These are phyloP conservation scores for Globisporangium mamillatum DNA, from an alignment of 352 stramenopile genomes.

Conservation along the genomic window DNA sequence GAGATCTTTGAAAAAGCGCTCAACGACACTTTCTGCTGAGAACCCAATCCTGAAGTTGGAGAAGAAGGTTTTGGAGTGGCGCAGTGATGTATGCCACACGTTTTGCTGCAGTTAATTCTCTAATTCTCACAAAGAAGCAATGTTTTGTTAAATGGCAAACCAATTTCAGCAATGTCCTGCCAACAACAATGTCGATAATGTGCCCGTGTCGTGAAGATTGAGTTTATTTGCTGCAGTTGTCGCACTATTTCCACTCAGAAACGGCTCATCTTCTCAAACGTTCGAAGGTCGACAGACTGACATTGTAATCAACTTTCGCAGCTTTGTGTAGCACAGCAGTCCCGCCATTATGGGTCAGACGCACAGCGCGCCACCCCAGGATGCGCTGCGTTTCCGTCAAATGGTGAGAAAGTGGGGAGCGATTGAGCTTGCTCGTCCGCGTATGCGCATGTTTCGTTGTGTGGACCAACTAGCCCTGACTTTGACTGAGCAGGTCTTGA, in stretches of 20 bases:
- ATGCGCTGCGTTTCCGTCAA: constrained; percentile 54
- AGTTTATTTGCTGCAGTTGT: neutral
- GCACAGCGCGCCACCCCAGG: constrained; percentile 46
- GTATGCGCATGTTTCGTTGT: constrained; percentile 7
- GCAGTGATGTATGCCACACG: neutral
- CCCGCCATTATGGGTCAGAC: constrained; percentile 43
- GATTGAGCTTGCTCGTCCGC: neutral
- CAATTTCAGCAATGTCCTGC: neutral
- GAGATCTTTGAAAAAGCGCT: constrained; percentile 60
- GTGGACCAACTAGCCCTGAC: neutral
- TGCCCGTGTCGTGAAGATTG: neutral
- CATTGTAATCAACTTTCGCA: neutral
- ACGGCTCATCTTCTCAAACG: neutral
- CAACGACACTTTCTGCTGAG: constrained; percentile 9
- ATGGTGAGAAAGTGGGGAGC: constrained; percentile 28
- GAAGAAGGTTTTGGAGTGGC: neutral
- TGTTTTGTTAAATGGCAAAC: neutral
- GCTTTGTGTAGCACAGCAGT: neutral
- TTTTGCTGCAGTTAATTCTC: neutral
- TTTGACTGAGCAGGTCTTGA: constrained; percentile 27
- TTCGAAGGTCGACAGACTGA: neutral
- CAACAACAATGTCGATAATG: neutral
- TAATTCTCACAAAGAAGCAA: neutral
- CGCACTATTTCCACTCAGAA: neutral
- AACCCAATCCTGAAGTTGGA: neutral